Evolutionary conservation across 257 asterid genomes (phyloP), one percentile per base, ranked within the genome.

Genomic region (Coffea canephora): DNA sequence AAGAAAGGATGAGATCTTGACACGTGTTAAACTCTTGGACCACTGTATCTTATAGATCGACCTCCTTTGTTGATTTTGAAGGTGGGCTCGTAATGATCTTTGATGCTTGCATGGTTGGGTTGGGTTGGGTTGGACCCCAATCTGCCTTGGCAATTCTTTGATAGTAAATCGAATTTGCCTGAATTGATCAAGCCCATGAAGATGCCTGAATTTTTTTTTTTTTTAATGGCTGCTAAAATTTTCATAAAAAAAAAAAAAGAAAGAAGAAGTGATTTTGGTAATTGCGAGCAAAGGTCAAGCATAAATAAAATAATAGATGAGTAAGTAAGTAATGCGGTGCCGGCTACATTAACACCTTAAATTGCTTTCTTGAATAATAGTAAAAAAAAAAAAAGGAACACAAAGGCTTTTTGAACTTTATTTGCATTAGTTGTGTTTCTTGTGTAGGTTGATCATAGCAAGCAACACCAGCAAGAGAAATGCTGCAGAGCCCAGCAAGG

Each of bases 391-490:
- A 62, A 25, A 62, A n/a, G 43, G 43, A 39, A n/a, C 5, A 8
- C 1, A 21, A 0, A 9, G 14, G 6, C 3, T 11, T 14, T n/a
- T n/a, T 9, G 15, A n/a, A 65, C 43, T 27, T 65, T 9, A 13
- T 4, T 43, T 39, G 55, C 27, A 23, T 45, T 76, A 65, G 48
- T 31, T 31, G 34, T 71, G 84, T 49, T 50, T 90, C 85, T 86
- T 90, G 84, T 86, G 91, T 50, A 86, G 88, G 66, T 78, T 86
- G 34, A 80, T 73, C 50, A 59, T 31, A 36, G 90, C 85, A 25
- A 90, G 83, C 46, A 85, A 81, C 71, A 88, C 89, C 82, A 87
- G 27, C 82, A 90, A 54, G 19, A 91, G 65, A 73, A 91, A 93
- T 36, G 59, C 75, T 25, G 69, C 12, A 0, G 91, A 76, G 39